Evolutionary conservation across 2,329 filamentous ascomycete species (phyloP).

Genomic region (Metarhizium sp.): DNA sequence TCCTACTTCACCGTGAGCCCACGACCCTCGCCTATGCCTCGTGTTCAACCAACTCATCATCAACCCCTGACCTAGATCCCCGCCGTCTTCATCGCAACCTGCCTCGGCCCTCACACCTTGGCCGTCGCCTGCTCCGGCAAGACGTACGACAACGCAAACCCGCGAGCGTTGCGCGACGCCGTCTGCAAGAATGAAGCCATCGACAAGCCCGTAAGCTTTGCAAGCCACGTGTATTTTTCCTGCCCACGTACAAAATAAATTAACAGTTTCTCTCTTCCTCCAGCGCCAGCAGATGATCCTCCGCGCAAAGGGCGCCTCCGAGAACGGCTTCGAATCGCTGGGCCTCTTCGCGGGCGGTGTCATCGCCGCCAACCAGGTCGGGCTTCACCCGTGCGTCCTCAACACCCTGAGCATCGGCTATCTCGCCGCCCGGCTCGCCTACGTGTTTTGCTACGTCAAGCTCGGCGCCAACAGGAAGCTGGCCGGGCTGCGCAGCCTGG

Average conservation of each 20-base stretch:
- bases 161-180: constrained; percentile 22
- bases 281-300: constrained; percentile 45
- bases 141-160: constrained; percentile 29
- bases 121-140: constrained; percentile 18
- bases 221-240: too few relatives aligned
- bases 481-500: constrained; percentile 25
- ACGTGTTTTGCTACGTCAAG: constrained; percentile 33
- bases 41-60: background rate
- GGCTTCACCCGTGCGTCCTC: constrained; percentile 25
- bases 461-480: constrained; percentile 30
- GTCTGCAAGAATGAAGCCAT: constrained; percentile 22
- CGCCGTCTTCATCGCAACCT: constrained; percentile 24
- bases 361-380: constrained; percentile 35
- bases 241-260: background rate
- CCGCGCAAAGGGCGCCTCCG: constrained; percentile 39
- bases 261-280: too few relatives aligned
- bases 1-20: constrained; percentile 8
- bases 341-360: constrained; percentile 33
- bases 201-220: constrained; percentile 16
- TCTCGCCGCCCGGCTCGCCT: constrained; percentile 27
- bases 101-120: constrained; percentile 26
- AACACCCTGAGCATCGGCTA: constrained; percentile 32
- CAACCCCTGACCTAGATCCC: constrained; percentile 25
- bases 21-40: too few relatives aligned
- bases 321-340: constrained; percentile 35